Base-by-base conservation (phyloP, 106 monocot genomes). In the Dactylorhiza incarnata region DNA sequence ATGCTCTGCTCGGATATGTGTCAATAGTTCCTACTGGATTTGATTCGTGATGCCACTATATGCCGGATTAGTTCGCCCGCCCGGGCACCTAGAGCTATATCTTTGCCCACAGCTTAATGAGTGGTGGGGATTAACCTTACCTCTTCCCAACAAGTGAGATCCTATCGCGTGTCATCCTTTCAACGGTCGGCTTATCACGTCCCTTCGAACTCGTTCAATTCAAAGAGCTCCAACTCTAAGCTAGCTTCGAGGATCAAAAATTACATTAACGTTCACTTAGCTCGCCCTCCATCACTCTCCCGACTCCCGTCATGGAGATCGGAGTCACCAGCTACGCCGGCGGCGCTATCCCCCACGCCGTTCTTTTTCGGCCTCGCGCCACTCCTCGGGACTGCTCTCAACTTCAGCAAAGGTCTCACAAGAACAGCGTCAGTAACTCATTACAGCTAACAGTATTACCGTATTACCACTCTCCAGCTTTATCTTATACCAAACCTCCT, bases 251-350 rank as follows among this genome's bases (percentile, higher is more conserved):
- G n/a, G n/a, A n/a, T 29, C 29, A 29, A 29, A 29, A 29, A 29
- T 29, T 29, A 29, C 58, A n/a, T 66, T 12, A 26, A 10, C 73
- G 52, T 26, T 7, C 47, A 48, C 59, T 68, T 10, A 6, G 11
- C 37, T 10, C 37, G 49, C 9, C 13, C 72, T 49, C 20, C 1
- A 23, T 79, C 62, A 22, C 24, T 47, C 5, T 49, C 46, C 4
- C 11, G 46, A 29, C 5, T 49, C 46, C 4, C 11, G 46, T 10
- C 46, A 93, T 93, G 96, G 96, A 96, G 89, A 80, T 82, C 8
- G 83, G 90, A 68, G 78, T 86, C 4, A 90, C 95, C 37, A 86
- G 85, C 83, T 95, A 87, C n/a, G 81, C 92, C 22, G 81, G 80
- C 13, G 76, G 86, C 16, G 71, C 81, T 4, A 76, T 82, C 12